Conservation (phyloP, 257 asterid species). For the Ilex aquifolium region DNA sequence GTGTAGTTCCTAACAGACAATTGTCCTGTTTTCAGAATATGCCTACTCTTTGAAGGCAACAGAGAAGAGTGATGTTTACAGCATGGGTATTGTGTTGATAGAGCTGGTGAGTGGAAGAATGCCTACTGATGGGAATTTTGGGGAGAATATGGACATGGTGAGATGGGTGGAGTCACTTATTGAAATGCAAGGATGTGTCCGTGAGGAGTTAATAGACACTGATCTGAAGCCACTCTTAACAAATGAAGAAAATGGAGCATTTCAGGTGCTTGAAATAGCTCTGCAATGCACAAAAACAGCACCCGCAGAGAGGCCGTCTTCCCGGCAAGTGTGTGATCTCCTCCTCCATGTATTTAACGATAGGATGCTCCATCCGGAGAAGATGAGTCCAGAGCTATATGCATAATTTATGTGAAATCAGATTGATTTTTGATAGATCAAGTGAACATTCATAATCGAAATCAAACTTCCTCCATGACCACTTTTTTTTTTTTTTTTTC, state of each 20-base stretch:
- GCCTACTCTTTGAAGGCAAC: too few relatives aligned
- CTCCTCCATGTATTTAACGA: slow-evolving; percentile 52
- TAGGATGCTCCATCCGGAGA: slow-evolving; percentile 35
- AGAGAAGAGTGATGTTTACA: slow-evolving; percentile 74
- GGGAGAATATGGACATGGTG: slow-evolving; percentile 69
- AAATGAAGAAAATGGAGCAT: slow-evolving; percentile 44
- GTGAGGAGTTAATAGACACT: slow-evolving; percentile 64
- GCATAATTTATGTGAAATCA: neutral
- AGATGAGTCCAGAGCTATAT: slow-evolving; percentile 41
- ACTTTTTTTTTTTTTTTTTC: too few relatives aligned
- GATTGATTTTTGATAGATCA: too few relatives aligned
- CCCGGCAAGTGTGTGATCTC: slow-evolving; percentile 58
- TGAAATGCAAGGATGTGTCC: slow-evolving; percentile 38
- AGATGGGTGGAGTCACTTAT: slow-evolving; percentile 69
- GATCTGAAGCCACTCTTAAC: slow-evolving; percentile 56
- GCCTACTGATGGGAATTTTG: slow-evolving; percentile 81
- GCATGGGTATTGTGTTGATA: slow-evolving; percentile 95
- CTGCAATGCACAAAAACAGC: slow-evolving; percentile 80
- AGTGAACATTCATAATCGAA: too few relatives aligned
- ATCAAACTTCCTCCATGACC: too few relatives aligned
- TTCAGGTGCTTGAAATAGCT: slow-evolving; percentile 74
- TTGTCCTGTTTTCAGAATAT: neutral
- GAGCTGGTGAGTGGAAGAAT: slow-evolving; percentile 82
- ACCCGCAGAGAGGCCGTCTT: slow-evolving; percentile 80
- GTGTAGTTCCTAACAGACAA: neutral